Percentiles rank a stretch among this genome's conserved stretches.
phyloP scores from a whole-genome alignment of 2,329 filamentous ascomycete species.

The Cytospora piceicola region DNA sequence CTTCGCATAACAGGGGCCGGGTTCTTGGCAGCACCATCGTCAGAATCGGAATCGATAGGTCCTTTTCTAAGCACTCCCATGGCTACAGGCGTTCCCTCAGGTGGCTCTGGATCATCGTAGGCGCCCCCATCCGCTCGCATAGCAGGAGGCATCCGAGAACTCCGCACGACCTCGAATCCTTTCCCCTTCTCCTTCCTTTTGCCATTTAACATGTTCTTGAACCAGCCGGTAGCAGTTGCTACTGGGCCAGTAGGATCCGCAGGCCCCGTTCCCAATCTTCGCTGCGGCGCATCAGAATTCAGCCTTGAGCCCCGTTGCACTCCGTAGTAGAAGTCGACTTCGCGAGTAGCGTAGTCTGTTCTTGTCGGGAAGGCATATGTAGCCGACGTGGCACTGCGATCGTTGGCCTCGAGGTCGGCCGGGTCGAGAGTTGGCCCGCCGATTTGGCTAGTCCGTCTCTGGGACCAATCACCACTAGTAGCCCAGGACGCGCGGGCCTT shows the following conservation, averaged over 20 bases:
- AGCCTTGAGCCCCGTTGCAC: constrained; percentile 80
- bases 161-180: constrained; percentile 95
- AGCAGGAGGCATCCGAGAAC: constrained; percentile 80
- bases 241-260: constrained; percentile 93
- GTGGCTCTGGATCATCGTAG: constrained; percentile 68
- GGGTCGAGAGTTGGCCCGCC: constrained; percentile 42
- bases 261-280: constrained; percentile 89
- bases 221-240: constrained; percentile 86
- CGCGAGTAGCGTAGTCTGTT: constrained; percentile 88
- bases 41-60: constrained; percentile 65
- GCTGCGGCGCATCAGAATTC: constrained; percentile 77
- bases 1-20: constrained; percentile 39
- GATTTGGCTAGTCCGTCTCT: constrained; percentile 45
- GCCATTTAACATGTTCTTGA: constrained; percentile 76
- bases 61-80: constrained; percentile 63
- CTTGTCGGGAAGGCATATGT: constrained; percentile 56
- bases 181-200: constrained; percentile 95
- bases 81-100: constrained; percentile 67
- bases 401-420: constrained; percentile 45
- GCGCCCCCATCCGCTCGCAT: constrained; percentile 62
- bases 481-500: constrained; percentile 43
- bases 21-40: constrained; percentile 51
- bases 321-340: constrained; percentile 96
- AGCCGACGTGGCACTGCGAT: constrained; percentile 51
- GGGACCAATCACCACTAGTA: constrained; percentile 43